These are phyloP conservation scores for Vicia sativa DNA, from an alignment of 306 rosid species.

Conservation along the genomic window DNA sequence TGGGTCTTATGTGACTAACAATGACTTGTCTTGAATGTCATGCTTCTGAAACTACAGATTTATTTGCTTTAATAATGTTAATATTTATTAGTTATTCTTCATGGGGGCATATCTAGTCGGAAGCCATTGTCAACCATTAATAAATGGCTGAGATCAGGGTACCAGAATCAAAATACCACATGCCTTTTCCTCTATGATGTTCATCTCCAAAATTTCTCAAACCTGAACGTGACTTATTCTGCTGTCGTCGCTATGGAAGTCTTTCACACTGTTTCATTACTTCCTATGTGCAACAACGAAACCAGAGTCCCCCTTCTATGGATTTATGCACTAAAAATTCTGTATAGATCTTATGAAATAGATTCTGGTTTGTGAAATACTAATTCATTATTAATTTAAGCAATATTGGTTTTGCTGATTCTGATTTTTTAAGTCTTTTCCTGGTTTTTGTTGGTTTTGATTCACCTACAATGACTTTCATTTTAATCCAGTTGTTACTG, in stretches of 20 bases:
- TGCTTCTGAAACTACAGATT: not conserved
- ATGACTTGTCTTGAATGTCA: not conserved
- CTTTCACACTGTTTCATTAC: not conserved
- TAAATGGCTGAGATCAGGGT: not conserved
- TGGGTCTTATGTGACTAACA: not conserved
- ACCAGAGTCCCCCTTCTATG: not conserved
- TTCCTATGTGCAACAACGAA: not conserved
- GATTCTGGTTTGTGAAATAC: not conserved
- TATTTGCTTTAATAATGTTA: not conserved
- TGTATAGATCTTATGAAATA: constrained; percentile 4
- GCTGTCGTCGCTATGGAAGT: not conserved
- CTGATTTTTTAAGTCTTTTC: not conserved
- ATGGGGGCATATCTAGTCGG: not conserved
- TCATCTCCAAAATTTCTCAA: not conserved
- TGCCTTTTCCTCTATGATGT: not conserved
- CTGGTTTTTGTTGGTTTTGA: constrained; percentile 7
- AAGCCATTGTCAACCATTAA: not conserved
- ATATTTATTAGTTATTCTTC: not conserved
- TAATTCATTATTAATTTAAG: not conserved
- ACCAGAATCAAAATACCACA: not conserved
- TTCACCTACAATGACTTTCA: not conserved
- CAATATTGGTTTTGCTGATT: not conserved
- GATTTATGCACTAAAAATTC: not conserved
- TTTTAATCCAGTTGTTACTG: not conserved
- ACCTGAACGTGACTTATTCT: not conserved